Percentiles rank a stretch among this genome's conserved stretches.
These are phyloP conservation scores for Flaveria linearis DNA, from an alignment of 129 eudicot genomes.

Conservation along the genomic window DNA sequence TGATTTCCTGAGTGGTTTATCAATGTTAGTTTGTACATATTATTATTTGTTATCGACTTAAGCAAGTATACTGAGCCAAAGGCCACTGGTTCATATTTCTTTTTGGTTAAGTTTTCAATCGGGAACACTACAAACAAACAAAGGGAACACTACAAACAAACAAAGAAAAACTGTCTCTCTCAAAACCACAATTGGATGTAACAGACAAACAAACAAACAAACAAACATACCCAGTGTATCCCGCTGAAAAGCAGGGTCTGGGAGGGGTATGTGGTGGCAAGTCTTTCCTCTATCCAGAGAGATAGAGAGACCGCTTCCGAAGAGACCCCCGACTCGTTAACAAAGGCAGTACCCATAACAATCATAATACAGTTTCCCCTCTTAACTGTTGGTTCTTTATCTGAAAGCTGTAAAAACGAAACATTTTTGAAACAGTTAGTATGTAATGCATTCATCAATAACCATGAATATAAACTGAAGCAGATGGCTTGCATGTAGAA, in stretches of 20 bases:
- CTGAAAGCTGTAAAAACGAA: not conserved
- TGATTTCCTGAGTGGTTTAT: constrained; percentile 6
- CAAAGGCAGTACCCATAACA: too few relatives aligned
- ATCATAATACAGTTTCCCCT: too few relatives aligned
- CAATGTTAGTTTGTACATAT: not conserved
- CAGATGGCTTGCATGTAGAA: not conserved
- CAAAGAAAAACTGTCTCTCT: not conserved
- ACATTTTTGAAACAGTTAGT: not conserved
- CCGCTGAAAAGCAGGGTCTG: too few relatives aligned
- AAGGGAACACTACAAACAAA: not conserved
- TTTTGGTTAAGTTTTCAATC: constrained; percentile 1
- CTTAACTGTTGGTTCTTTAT: not conserved
- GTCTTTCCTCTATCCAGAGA: too few relatives aligned
- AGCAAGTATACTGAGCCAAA: not conserved
- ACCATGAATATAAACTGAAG: not conserved
- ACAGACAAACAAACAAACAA: too few relatives aligned
- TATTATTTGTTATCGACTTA: constrained; percentile 1
- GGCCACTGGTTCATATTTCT: not conserved
- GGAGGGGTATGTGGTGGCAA: too few relatives aligned
- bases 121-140: not conserved
- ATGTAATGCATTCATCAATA: not conserved
- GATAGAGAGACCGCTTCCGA: too few relatives aligned
- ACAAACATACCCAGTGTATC: too few relatives aligned
- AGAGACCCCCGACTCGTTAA: too few relatives aligned
- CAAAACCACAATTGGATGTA: not conserved